phyloP scores from a whole-genome alignment of 768 basidiomycete species.

The Suillus hirtellus region DNA sequence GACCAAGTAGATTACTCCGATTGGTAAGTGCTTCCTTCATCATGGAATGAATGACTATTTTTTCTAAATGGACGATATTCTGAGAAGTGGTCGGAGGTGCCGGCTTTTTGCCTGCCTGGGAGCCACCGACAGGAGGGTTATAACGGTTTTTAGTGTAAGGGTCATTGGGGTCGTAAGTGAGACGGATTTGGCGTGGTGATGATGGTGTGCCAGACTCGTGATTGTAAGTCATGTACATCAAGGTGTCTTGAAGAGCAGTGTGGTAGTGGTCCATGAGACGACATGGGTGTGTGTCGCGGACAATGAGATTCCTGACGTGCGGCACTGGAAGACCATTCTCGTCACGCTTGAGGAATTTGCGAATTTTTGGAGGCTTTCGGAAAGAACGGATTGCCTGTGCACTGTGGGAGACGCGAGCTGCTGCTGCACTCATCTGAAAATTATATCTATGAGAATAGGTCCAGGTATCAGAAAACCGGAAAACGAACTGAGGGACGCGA shows the following conservation, averaged over 20 bases:
- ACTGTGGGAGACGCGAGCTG: constrained; percentile 13
- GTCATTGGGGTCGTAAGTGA: constrained; percentile 71
- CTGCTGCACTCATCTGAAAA: constrained; percentile 17
- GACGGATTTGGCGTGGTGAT: constrained; percentile 57
- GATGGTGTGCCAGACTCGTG: constrained; percentile 64
- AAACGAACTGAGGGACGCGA: constrained; percentile 9
- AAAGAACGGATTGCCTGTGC: constrained; percentile 46
- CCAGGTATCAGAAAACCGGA: neutral
- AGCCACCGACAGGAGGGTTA: constrained; percentile 74
- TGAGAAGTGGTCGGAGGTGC: constrained; percentile 65
- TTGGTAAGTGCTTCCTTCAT: constrained; percentile 75
- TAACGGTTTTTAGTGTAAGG: constrained; percentile 82
- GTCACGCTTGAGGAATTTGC: constrained; percentile 47
- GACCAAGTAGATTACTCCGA: constrained; percentile 74
- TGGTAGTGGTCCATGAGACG: constrained; percentile 86
- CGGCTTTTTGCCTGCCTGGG: constrained; percentile 63
- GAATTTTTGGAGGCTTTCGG: constrained; percentile 51
- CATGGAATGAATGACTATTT: constrained; percentile 85
- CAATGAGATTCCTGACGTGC: constrained; percentile 55
- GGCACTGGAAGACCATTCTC: constrained; percentile 69
- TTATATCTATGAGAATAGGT: neutral
- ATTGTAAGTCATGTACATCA: constrained; percentile 93
- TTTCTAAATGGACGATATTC: constrained; percentile 76
- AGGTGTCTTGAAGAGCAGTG: constrained; percentile 76
- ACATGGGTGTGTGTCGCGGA: constrained; percentile 70